Evolutionary conservation across 169 alveolate genomes (phyloP).

Genomic region (Cytauxzoon felis): DNA sequence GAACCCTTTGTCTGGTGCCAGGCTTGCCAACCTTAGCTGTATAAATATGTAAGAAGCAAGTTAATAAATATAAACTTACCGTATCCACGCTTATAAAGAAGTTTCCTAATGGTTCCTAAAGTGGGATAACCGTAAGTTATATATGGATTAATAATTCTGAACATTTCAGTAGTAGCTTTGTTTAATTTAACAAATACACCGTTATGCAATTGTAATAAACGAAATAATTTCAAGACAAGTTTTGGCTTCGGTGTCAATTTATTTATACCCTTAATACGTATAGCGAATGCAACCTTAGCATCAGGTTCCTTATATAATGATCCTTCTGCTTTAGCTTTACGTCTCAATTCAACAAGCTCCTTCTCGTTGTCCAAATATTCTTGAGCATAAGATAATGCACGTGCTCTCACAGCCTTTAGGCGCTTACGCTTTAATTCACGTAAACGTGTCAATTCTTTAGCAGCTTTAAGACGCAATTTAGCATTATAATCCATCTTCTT

Average conservation of each 20-base stretch:
- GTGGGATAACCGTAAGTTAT: conserved; percentile 97
- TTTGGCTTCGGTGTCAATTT: conserved; percentile 95
- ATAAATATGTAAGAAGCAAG: conserved; percentile 10
- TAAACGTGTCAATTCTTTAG: conserved; percentile 16
- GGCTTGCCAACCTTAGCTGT: conserved; percentile 75
- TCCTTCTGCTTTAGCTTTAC: conserved; percentile 75
- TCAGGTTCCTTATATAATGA: conserved; percentile 84
- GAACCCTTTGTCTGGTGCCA: conserved; percentile 73
- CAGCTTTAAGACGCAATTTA: conserved; percentile 18
- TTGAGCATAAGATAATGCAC: conserved; percentile 71
- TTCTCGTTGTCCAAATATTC: conserved; percentile 66
- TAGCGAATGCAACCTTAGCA: conserved; percentile 91
- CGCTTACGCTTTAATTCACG: conserved; percentile 41
- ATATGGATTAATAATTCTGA: conserved; percentile 93
- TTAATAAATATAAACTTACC: conserved; percentile 61
- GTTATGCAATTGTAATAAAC: conserved; percentile 97
- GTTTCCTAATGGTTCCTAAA: conserved; percentile 89
- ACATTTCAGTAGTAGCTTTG: conserved; percentile 97
- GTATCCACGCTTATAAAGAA: conserved; percentile 97
- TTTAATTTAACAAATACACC: conserved; percentile 94
- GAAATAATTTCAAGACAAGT: conserved; percentile 91
- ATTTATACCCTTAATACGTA: conserved; percentile 95
- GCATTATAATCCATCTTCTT: conserved; percentile 59
- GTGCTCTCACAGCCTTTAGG: conserved; percentile 49
- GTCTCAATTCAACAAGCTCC: conserved; percentile 61